Evolutionary conservation across 176 grass and related monocot genomes (phyloP).

Genomic region (Poa pratensis): DNA sequence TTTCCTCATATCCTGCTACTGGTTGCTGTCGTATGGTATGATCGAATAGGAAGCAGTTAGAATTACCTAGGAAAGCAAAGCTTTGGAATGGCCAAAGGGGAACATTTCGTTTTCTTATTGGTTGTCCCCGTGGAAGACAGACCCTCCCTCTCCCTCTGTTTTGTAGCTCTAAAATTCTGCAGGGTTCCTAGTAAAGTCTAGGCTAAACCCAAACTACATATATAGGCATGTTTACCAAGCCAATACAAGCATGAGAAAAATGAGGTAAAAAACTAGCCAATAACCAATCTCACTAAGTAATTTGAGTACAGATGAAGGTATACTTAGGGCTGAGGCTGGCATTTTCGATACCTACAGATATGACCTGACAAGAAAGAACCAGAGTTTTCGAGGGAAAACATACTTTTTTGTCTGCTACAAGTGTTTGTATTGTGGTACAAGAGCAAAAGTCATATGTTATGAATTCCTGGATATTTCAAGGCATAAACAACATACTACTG

Average conservation of each 20-base stretch:
- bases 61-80: constrained; percentile 16
- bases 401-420: constrained; percentile 2
- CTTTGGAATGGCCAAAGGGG: background rate
- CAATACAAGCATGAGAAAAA: background rate
- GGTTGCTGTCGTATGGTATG: background rate
- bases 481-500: background rate
- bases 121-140: background rate
- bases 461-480: constrained; percentile 21
- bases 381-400: background rate
- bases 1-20: background rate
- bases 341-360: constrained; percentile 3
- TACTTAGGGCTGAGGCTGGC: background rate
- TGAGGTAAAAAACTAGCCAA: background rate
- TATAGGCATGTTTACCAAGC: background rate
- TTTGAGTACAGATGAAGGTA: background rate
- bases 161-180: background rate
- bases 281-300: background rate
- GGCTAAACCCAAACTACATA: background rate
- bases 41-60: background rate
- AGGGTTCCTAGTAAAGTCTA: constrained; percentile 1
- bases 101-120: background rate
- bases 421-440: background rate
- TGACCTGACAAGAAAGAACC: background rate
- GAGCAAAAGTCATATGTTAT: constrained; percentile 5
- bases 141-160: background rate